Evolutionary conservation across 805 yeast species (phyloP).

Genomic region (Wickerhamomyces subpelliculosus): DNA sequence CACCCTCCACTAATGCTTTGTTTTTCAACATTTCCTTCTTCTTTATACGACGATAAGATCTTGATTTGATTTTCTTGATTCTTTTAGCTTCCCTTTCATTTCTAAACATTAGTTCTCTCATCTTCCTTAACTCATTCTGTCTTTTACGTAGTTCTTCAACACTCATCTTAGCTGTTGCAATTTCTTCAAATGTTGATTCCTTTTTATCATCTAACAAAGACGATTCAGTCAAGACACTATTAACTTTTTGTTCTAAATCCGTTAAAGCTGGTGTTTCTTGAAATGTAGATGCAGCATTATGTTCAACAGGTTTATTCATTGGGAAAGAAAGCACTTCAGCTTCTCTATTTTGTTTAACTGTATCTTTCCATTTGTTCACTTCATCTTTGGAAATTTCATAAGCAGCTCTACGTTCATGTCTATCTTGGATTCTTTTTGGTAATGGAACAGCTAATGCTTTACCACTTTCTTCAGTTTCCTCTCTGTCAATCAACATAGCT

Average conservation of each 20-base stretch:
- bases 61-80: constrained; percentile 90
- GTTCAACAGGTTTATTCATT: constrained; percentile 37
- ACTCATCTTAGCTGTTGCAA: constrained; percentile 74
- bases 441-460: constrained; percentile 70
- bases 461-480: constrained; percentile 28
- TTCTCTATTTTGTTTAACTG: constrained; percentile 67
- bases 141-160: constrained; percentile 73
- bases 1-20: constrained; percentile 58
- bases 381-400: constrained; percentile 84
- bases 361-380: constrained; percentile 82
- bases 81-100: constrained; percentile 89
- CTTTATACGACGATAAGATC: constrained; percentile 76
- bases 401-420: constrained; percentile 84
- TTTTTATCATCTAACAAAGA: constrained; percentile 64
- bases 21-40: constrained; percentile 76
- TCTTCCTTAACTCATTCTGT: constrained; percentile 75
- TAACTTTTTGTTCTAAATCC: constrained; percentile 63
- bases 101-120: constrained; percentile 95
- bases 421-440: constrained; percentile 78
- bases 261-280: constrained; percentile 36
- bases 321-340: constrained; percentile 86
- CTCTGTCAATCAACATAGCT: constrained; percentile 37
- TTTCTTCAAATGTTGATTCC: constrained; percentile 81
- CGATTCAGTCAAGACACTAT: constrained; percentile 54
- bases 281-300: constrained; percentile 49